Base-by-base conservation (phyloP, 2,329 filamentous ascomycete genomes). In the Didymosphaeria variabile region DNA sequence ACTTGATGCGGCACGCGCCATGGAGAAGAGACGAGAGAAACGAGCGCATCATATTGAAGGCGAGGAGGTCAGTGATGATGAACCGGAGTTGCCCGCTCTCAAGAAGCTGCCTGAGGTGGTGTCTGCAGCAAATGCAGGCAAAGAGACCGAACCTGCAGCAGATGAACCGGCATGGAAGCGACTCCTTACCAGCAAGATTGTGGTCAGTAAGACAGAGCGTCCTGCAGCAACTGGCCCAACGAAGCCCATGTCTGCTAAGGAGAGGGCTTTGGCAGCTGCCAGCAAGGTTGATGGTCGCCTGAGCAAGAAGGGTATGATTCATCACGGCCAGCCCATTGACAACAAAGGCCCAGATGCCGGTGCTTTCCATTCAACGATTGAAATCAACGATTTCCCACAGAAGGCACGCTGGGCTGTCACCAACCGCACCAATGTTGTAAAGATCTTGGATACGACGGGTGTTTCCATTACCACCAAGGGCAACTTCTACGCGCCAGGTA, bases 351-450 rank as follows among this genome's bases (percentile, higher is more conserved):
- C 95, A 0, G 95, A 99, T 78, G 95, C 95, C 3, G 95, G 95
- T 55, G 93, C 94, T 0, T 99, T 93, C 85, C 95, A 99, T 78
- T 94, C 95, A 17, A 98, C 94, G 4, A 85, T 99, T 63, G 95
- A 98, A 79, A 99, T 99, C 87, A 99, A 99, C 79, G 95, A 99
- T 80, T 98, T 98, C 80, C 95, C 95, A 36, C 95, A 99, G 78
- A 98, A 97, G 84, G 95, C 95, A 66, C 88, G 95, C 70, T 99
- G 95, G 95, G 94, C 93, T 12, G 95, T 99, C 81, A 99, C 95
- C 42, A 99, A 99, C 79, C 89, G 95, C 67, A 98, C 95, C 38
- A 99, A 99, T 73, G 95, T 99, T 59, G 94, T 94, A 69, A 99
- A 98, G 84, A 97, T 99, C 70, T 86, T 99, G 66, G 95, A 99